These are phyloP conservation scores for Dactylis glomerata DNA, from an alignment of 176 grass and related monocot species.

Conservation along the genomic window DNA sequence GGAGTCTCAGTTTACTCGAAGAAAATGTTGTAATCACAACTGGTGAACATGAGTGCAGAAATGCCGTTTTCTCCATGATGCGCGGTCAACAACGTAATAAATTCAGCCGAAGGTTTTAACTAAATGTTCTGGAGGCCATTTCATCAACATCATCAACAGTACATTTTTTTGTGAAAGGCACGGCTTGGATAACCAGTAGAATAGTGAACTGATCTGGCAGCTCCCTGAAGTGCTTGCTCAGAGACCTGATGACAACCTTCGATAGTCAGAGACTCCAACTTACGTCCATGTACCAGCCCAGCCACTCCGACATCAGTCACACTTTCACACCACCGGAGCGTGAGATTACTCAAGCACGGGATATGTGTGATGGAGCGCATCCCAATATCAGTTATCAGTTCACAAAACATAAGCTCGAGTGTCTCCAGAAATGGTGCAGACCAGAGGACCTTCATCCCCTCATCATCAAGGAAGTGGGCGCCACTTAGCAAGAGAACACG, in stretches of 20 bases:
- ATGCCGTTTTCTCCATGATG: neutral
- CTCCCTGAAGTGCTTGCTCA: neutral
- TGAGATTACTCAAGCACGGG: neutral
- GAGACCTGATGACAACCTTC: neutral
- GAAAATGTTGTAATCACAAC: too few species aligned
- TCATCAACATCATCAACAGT: neutral
- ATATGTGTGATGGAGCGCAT: neutral
- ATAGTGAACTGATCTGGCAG: neutral
- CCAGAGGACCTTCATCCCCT: neutral
- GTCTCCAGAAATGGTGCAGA: neutral
- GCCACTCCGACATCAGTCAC: neutral
- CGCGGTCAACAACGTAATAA: neutral
- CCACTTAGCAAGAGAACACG: neutral
- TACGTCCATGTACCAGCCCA: neutral
- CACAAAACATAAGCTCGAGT: neutral
- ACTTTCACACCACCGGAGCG: neutral
- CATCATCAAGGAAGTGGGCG: neutral
- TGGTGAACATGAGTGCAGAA: neutral
- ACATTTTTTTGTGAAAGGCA: neutral
- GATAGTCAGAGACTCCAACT: neutral
- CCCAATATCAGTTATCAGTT: neutral
- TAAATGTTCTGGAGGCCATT: neutral
- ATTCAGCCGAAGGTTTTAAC: neutral
- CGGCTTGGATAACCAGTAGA: neutral
- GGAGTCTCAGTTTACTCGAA: too few species aligned